Evolutionary conservation across 2,329 filamentous ascomycete species (phyloP).

Genomic region (Cryphonectria radicalis): DNA sequence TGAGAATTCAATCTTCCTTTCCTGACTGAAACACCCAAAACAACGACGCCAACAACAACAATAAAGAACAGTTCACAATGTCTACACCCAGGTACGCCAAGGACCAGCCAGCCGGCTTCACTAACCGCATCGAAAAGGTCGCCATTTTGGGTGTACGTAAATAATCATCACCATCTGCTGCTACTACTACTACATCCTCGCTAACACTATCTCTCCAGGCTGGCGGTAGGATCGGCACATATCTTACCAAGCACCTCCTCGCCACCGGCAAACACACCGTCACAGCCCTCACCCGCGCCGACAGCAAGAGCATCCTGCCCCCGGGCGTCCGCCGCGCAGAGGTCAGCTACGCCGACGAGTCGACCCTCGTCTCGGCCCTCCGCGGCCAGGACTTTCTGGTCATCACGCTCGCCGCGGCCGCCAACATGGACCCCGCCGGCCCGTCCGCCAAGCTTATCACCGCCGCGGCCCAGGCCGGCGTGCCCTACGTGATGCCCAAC

Average conservation of each 20-base stretch:
- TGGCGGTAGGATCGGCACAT: conserved; percentile 45
- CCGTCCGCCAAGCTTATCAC: conserved; percentile 54
- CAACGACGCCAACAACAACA: not conserved
- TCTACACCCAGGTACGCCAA: conserved; percentile 29
- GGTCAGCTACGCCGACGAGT: conserved; percentile 51
- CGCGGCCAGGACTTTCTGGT: conserved; percentile 60
- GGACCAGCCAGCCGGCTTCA: conserved; percentile 32
- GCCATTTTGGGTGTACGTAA: conserved; percentile 53
- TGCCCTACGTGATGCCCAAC: conserved; percentile 62
- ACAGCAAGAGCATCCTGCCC: conserved; percentile 48
- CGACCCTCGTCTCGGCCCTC: conserved; percentile 53
- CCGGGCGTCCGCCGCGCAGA: conserved; percentile 45
- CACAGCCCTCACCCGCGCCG: conserved; percentile 54
- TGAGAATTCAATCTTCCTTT: not conserved
- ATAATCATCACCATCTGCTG: not conserved
- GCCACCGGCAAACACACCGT: conserved; percentile 53
- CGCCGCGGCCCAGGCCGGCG: conserved; percentile 58
- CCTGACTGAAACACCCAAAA: not conserved
- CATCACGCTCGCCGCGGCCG: conserved; percentile 54
- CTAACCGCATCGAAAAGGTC: conserved; percentile 48
- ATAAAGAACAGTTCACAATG: conserved; percentile 10
- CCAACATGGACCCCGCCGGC: conserved; percentile 41
- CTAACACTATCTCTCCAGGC: conserved; percentile 40
- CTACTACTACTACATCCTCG: not conserved
- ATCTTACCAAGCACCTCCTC: conserved; percentile 47